phyloP scores from a whole-genome alignment of 2,329 filamentous ascomycete species.

The Calonectria pauciramosa region DNA sequence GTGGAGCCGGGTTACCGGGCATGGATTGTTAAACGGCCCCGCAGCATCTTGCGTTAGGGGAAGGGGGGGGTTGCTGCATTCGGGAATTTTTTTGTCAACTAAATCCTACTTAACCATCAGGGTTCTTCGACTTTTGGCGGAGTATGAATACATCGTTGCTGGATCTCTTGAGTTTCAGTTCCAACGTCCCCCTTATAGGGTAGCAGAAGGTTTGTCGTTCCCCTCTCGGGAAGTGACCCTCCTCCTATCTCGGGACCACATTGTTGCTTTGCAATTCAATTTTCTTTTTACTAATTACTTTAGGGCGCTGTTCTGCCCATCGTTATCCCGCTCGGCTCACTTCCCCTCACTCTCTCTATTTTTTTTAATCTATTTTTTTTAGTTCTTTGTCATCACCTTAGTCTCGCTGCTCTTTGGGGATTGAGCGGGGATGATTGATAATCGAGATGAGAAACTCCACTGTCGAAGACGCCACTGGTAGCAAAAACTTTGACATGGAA shows the following conservation, averaged over 20 bases:
- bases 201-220: conserved; percentile 59
- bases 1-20: conserved; percentile 59
- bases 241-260: neutral
- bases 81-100: conserved; percentile 67
- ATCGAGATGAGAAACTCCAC: conserved; percentile 31
- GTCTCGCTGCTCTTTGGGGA: neutral
- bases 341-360: neutral
- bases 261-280: conserved; percentile 31
- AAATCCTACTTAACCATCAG: conserved; percentile 67
- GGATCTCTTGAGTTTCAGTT: conserved; percentile 68
- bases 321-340: conserved; percentile 25
- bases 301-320: neutral
- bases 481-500: conserved; percentile 7
- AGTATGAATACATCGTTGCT: conserved; percentile 75
- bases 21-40: conserved; percentile 51
- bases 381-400: conserved; percentile 6
- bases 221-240: neutral
- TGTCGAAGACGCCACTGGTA: neutral
- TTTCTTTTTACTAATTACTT: neutral
- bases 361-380: neutral
- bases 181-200: conserved; percentile 80
- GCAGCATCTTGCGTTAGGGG: conserved; percentile 72
- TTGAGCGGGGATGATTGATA: conserved; percentile 32
- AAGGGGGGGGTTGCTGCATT: conserved; percentile 74
- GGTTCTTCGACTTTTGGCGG: conserved; percentile 62